Percentiles rank a stretch among this genome's conserved stretches.
These are phyloP conservation scores for Silybum marianum DNA, from an alignment of 129 eudicot species.

Conservation along the genomic window DNA sequence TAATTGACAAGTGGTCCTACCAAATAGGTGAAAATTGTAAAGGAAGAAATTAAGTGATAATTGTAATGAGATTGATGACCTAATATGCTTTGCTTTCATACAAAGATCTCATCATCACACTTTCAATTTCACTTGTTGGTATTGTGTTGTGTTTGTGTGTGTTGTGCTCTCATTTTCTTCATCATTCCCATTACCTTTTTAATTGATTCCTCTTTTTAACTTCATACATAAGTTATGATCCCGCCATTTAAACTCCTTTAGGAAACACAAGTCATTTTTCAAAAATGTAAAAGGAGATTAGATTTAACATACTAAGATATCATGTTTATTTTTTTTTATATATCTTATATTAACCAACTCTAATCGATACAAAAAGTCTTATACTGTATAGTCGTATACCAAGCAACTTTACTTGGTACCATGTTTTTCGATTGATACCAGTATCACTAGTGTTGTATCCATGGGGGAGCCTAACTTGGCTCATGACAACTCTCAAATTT, in stretches of 20 bases:
- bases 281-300: too few relatives aligned
- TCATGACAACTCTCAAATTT: too few relatives aligned
- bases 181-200: neutral
- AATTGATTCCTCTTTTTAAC: neutral
- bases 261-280: neutral
- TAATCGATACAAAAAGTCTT: too few relatives aligned
- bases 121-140: slow-evolving; percentile 9
- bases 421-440: too few relatives aligned
- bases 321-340: too few relatives aligned
- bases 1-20: neutral
- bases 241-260: neutral
- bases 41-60: slow-evolving; percentile 22
- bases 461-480: too few relatives aligned
- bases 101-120: slow-evolving; percentile 31
- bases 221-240: neutral
- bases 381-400: too few relatives aligned
- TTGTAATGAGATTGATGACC: slow-evolving; percentile 23
- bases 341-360: too few relatives aligned
- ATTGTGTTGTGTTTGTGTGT: neutral
- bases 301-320: neutral
- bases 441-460: too few relatives aligned
- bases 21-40: slow-evolving; percentile 8
- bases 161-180: slow-evolving; percentile 30
- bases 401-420: too few relatives aligned
- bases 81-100: slow-evolving; percentile 29